Evolutionary conservation across 1,284 basidiomycete genomes (phyloP).

Genomic region (Tilletia caries): DNA sequence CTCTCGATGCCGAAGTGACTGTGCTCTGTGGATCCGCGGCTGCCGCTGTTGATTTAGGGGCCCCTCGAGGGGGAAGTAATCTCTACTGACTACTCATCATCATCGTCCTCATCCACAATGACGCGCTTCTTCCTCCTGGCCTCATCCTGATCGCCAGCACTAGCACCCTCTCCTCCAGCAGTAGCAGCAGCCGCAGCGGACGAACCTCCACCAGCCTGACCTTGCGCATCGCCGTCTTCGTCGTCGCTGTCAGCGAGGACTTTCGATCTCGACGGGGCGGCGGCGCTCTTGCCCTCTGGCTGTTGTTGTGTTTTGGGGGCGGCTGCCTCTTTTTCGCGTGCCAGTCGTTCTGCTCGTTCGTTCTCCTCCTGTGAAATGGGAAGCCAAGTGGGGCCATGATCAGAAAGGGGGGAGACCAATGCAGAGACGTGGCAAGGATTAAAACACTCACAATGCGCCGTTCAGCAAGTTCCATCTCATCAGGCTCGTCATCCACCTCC

Average conservation of each 20-base stretch:
- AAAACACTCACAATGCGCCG: constrained; percentile 24
- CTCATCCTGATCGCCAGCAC: background rate
- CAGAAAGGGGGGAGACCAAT: background rate
- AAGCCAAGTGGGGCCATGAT: background rate
- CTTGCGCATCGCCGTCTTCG: background rate
- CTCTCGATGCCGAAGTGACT: too few species aligned
- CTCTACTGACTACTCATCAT: background rate
- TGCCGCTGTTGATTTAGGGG: too few species aligned
- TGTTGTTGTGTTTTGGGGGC: background rate
- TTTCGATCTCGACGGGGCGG: background rate
- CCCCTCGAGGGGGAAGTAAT: too few species aligned
- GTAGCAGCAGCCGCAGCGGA: background rate
- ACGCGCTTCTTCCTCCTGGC: background rate
- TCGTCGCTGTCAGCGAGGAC: constrained; percentile 4
- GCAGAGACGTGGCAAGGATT: background rate
- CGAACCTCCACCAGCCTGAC: background rate
- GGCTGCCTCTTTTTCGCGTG: background rate
- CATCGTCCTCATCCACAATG: background rate
- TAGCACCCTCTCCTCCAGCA: background rate
- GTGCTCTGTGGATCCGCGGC: too few species aligned
- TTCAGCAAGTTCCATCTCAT: constrained; percentile 44
- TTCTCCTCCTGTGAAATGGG: background rate
- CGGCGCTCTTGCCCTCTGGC: background rate
- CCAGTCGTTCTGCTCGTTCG: background rate
- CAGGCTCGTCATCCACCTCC: constrained; percentile 46